phyloP scores from a whole-genome alignment of 139 green algal species.

The Deuterostichococcus epilithicus region DNA sequence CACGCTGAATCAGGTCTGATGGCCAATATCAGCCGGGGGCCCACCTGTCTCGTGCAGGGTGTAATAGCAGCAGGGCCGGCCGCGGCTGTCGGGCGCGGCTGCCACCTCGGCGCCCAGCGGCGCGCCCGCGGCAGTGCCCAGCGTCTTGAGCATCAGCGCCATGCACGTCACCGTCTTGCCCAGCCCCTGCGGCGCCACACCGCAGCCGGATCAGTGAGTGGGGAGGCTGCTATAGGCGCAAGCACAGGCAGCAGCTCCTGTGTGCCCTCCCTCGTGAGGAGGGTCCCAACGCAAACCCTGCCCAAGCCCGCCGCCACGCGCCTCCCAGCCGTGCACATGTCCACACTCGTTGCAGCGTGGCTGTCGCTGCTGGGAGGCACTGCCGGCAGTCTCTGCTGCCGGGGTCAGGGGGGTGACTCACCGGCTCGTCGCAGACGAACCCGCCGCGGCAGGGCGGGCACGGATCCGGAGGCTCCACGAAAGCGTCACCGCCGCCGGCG shows the following conservation, averaged over 20 bases:
- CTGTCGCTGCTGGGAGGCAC: background rate
- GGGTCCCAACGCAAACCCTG: background rate
- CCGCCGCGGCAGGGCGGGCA: conserved; percentile 54
- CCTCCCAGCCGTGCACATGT: background rate
- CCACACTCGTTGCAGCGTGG: conserved; percentile 1
- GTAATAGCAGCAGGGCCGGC: conserved; percentile 7
- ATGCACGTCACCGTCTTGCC: conserved; percentile 89
- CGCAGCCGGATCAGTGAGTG: background rate
- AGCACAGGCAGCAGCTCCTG: background rate
- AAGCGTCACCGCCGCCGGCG: conserved; percentile 29
- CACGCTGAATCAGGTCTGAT: too few species aligned
- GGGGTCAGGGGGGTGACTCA: conserved; percentile 34
- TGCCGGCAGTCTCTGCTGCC: background rate
- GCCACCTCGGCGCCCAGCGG: conserved; percentile 11
- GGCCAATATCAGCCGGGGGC: conserved; percentile 12
- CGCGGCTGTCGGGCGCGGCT: conserved; percentile 13
- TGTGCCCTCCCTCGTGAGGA: background rate
- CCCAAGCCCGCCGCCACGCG: background rate
- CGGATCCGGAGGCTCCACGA: conserved; percentile 25
- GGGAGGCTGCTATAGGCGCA: background rate
- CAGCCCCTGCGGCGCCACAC: conserved; percentile 56
- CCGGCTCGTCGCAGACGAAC: conserved; percentile 90
- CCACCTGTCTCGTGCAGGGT: background rate
- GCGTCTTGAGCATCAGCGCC: conserved; percentile 73
- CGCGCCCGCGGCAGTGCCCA: conserved; percentile 28